Base-by-base conservation (phyloP, 140 eudicot species). In the Flaveria floridana region DNA sequence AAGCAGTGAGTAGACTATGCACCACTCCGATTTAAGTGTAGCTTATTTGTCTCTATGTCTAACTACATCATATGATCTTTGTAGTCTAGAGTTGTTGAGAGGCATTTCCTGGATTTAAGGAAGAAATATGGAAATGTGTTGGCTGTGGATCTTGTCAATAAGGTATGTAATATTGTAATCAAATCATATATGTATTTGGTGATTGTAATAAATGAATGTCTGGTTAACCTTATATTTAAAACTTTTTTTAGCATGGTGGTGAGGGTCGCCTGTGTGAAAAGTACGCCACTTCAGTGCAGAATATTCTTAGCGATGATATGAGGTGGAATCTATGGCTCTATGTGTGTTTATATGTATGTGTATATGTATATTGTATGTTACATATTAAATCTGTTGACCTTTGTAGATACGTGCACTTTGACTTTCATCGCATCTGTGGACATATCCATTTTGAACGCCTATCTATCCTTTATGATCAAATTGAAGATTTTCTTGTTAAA, bases 71-170 rank as follows among this genome's bases (percentile, higher is more conserved):
- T 67, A 42, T 64, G 59, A 75, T 44, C 34, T 19, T 37, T 79
- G 83, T 81, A 94, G 99, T 77, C 97, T 72, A 86, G 87, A 73
- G 97, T 94, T 48, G 90, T 78, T 63, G 99, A 94, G 80, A 75
- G 96, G 46, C 99, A 94, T 85, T 86, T 91, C 76, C 77, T 87
- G 81, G 99, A 94, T 86, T 76, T 94, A 55, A 84, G 91, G 81
- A 94, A 91, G 84, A 94, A 89, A 76, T 94, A 94, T 64, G 99
- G 99, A 84, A 86, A 91, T 84, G 99, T 90, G 65, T 4, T 90
- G 76, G 92, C 90, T 47, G 89, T 87, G 79, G 94, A 94, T 85
- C 99, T 94, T 81, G 90, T 94, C 73, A 94, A 94, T 82, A 91
- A 70, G 97, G 98, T 93, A 80, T 4, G 23, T 28, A 34, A 5